Evolutionary conservation across 345 rosid genomes (phyloP), one percentile per base, ranked within the genome.

Genomic region (Jatropha curcas): DNA sequence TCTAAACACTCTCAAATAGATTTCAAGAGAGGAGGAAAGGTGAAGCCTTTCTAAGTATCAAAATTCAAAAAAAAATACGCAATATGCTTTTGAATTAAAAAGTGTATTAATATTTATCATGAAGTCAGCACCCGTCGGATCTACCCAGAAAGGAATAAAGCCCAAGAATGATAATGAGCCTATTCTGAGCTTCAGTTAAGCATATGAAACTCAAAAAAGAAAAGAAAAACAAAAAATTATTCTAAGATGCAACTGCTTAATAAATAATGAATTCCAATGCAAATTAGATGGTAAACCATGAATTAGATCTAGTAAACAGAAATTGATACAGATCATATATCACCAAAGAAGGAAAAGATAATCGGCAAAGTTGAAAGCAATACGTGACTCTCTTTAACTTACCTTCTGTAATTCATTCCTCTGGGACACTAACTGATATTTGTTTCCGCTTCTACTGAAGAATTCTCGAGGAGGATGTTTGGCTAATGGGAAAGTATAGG

Each of bases 361-460:
- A n/a, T n/a, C 25, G 7, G 14, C 25, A 25, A 24, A n/a, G 60
- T 66, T 74, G 37, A 74, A 53, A 39, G 48, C 19, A 34, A 24
- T 16, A 16, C 10, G 11, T 14, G 22, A 2, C 8, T 17, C 37
- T 50, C n/a, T 25, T 22, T 0, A 28, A 22, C 63, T 33, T 48
- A 75, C 78, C 78, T 68, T 52, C 69, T 27, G 45, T 75, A 68
- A 75, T 73, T 60, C 78, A 75, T 75, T 30, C 25, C 25, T 0
- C 25, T 24, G 16, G 52, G n/a, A 39, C 24, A 60, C 25, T 51
- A 37, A 31, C 33, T 24, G 50, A 24, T 71, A 1, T 28, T 19
- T 25, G n/a, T 39, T 70, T 25, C 25, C 20, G 73, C 37, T 39
- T 70, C 53, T 13, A 5, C 24, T 5, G 31, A 31, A 60, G 24